A percentile compares a stretch with the other conserved stretches of the same genome.
phyloP scores from a whole-genome alignment of 192 early-diverging fungal species.

The Chytriomyces hyalinus region DNA sequence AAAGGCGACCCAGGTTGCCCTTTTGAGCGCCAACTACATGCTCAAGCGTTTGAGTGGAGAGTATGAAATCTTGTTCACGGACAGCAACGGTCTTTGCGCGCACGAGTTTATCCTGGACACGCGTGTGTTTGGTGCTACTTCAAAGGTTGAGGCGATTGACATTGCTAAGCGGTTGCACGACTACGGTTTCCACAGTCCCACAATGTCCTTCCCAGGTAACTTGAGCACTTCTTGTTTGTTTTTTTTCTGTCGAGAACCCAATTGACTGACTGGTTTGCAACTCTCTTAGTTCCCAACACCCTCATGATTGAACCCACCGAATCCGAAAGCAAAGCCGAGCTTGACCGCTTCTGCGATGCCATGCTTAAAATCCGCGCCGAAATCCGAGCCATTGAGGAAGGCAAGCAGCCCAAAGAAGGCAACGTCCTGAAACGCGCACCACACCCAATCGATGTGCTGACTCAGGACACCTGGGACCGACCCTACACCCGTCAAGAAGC shows the following conservation, averaged over 20 bases:
- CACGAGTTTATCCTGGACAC: conserved; percentile 99
- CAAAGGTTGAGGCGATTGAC: conserved; percentile 91
- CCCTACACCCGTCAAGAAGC: conserved; percentile 87
- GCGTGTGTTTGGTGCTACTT: conserved; percentile 79
- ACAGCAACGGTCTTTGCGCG: conserved; percentile 93
- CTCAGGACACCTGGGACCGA: conserved; percentile 83
- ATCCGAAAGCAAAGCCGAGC: conserved; percentile 88
- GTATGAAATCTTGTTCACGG: conserved; percentile 92
- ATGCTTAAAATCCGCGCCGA: conserved; percentile 95
- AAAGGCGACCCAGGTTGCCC: conserved; percentile 84
- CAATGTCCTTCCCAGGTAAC: conserved; percentile 93
- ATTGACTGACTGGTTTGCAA: not conserved
- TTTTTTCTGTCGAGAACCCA: too few relatives aligned
- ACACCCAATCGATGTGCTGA: conserved; percentile 75
- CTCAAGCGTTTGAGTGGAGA: conserved; percentile 84
- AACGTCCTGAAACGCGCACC: conserved; percentile 91
- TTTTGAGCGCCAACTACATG: conserved; percentile 99
- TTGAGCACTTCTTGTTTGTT: not conserved
- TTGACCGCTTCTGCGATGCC: conserved; percentile 98
- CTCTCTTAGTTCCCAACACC: conserved; percentile 80
- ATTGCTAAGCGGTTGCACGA: conserved; percentile 98
- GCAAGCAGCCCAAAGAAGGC: conserved; percentile 75
- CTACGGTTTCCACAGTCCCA: conserved; percentile 98
- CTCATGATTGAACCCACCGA: conserved; percentile 99
- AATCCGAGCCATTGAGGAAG: conserved; percentile 86